Percentiles rank a stretch among this genome's conserved stretches.
Evolutionary conservation across 2,329 filamentous ascomycete genomes (phyloP).

Genomic region (Penicillium crustosum): DNA sequence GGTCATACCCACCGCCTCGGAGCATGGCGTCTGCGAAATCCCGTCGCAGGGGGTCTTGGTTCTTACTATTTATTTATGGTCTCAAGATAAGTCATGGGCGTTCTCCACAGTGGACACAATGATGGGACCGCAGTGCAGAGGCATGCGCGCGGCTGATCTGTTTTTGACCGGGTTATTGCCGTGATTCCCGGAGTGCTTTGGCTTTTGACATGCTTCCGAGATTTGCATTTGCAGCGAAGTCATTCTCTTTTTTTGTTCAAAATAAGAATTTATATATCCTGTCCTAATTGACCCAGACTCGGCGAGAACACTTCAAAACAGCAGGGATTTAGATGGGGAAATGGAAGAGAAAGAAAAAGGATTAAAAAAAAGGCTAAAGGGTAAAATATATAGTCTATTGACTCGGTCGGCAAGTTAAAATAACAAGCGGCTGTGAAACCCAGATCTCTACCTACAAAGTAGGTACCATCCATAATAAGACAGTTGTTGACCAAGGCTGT

Average conservation of each 20-base stretch:
- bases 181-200: conserved; percentile 5
- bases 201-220: conserved; percentile 3
- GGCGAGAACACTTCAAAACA: not conserved
- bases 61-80: conserved; percentile 3
- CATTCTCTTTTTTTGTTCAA: not conserved
- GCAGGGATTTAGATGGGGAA: not conserved
- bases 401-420: conserved; percentile 11
- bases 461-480: conserved; percentile 3
- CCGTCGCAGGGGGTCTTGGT: conserved; percentile 7
- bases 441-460: not conserved
- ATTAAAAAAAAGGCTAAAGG: not conserved
- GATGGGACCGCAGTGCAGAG: conserved; percentile 1
- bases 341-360: not conserved
- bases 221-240: not conserved
- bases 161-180: conserved; percentile 7
- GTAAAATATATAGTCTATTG: not conserved
- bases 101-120: conserved; percentile 18
- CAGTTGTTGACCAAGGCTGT: not conserved
- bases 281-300: not conserved
- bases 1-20: conserved; percentile 12
- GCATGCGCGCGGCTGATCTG: conserved; percentile 26
- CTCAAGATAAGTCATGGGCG: conserved; percentile 9
- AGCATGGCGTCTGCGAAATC: conserved; percentile 13
- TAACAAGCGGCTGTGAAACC: conserved; percentile 18
- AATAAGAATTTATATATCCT: not conserved